These are phyloP conservation scores for Lyophyllum decastes DNA, from an alignment of 768 basidiomycete genomes.

Conservation along the genomic window DNA sequence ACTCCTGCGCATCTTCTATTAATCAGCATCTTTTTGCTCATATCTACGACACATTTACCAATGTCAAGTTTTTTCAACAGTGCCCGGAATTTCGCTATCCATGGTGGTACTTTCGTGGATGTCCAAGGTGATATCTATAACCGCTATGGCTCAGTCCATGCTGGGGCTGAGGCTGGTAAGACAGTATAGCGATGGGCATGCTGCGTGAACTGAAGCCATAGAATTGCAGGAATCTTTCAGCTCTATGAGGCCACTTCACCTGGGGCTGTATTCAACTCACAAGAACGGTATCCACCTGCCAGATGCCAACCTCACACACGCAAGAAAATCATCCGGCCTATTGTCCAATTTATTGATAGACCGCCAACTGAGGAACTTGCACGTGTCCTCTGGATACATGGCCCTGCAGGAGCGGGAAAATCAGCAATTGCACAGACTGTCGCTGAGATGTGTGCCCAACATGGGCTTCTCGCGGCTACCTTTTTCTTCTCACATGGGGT, in stretches of 20 bases:
- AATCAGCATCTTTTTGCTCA: too few species aligned
- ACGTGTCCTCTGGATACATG: neutral
- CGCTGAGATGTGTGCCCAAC: neutral
- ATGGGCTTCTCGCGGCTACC: neutral
- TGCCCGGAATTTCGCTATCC: neutral
- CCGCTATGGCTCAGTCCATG: neutral
- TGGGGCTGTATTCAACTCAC: neutral
- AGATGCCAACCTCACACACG: constrained; percentile 3
- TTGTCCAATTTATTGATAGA: neutral
- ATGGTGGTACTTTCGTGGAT: neutral
- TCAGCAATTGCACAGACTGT: too few species aligned
- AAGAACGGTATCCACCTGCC: neutral
- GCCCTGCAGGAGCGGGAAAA: constrained; percentile 2
- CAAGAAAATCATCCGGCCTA: neutral
- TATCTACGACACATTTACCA: too few species aligned
- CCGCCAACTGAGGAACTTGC: neutral
- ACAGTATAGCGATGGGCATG: neutral
- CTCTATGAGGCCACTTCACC: neutral
- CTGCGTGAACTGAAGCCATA: neutral
- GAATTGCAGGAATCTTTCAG: neutral
- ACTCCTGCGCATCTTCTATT: too few species aligned
- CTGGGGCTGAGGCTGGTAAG: neutral
- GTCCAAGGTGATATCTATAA: neutral
- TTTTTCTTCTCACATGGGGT: constrained; percentile 7
- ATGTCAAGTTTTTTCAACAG: too few species aligned